Base-by-base conservation (phyloP, 768 basidiomycete species). In the Scleroderma citrinum region DNA sequence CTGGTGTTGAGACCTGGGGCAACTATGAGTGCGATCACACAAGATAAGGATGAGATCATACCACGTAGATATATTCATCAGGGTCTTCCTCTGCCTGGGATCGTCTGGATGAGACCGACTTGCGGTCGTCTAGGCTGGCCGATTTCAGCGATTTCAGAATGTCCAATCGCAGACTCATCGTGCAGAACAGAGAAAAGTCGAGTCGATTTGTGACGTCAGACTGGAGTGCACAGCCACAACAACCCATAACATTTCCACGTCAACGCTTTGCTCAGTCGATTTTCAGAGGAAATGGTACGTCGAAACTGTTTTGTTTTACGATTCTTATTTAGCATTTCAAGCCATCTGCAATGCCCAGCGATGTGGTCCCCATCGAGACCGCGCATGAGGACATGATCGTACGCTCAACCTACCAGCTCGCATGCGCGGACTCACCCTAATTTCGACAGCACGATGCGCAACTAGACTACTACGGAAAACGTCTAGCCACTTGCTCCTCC, bases 301-400 rank as follows among this genome's bases (percentile, higher is more conserved):
- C 26, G 26, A 5, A 29, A 8, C 26, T 8, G 26, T 29, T 29
- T 8, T 29, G 4, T 8, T 29, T 29, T 29, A 5, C 26, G 8
- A 29, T 8, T 5, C 26, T 29, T 8, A 29, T 29, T 29, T 29
- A 8, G 8, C 26, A 29, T 29, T 29, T 29, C 26, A 39, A 34
- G 40, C n/a, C 16, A 3, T 35, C 34, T 12, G 34, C 50, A 46
- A 52, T 48, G 35, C 19, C 73, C 17, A 77, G 80, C 23, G 85
- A 87, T 55, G 84, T 86, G 17, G 78, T 87, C 50, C 87, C 82
- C 48, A 87, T 99, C 43, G 95, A 99, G 69, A 98, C 95, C 1
- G 83, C 86, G 14, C 95, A 99, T 66, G 92, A 95, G 68, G 96
- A 98, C 70, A 96, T 97, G 92, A 97, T 98, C 56, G 95, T 96